Percentiles rank a stretch among this genome's conserved stretches.
Evolutionary conservation across 208 protist genomes (phyloP).

Genomic region (Acanthamoeba pearcei): DNA sequence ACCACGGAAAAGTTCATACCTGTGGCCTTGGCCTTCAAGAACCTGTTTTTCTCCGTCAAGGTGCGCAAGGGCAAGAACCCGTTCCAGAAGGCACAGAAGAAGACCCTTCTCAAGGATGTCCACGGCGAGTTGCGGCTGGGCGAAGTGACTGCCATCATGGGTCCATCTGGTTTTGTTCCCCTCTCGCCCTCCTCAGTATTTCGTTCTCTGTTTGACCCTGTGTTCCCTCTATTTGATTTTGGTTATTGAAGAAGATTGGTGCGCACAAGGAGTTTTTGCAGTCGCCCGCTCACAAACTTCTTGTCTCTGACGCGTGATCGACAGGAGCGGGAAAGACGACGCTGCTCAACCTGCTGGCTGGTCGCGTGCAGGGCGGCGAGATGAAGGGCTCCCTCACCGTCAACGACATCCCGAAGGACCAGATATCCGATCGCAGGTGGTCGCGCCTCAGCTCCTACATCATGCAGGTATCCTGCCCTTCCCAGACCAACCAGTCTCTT

Average conservation of each 20-base stretch:
- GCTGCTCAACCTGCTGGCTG: conserved; percentile 66
- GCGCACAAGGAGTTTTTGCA: no score
- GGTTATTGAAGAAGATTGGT: no score
- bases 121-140: conserved; percentile 46
- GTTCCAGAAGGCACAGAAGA: conserved; percentile 36
- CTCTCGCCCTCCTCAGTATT: no score
- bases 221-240: no score
- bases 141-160: conserved; percentile 73
- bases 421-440: not conserved
- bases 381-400: conserved; percentile 30
- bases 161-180: conserved; percentile 48
- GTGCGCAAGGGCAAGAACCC: conserved; percentile 67
- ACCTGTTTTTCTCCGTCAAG: conserved; percentile 74
- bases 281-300: no score
- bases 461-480: conserved; percentile 48
- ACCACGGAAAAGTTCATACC: no score
- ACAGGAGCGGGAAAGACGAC: conserved; percentile 73
- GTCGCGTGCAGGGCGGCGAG: conserved; percentile 65
- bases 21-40: conserved; percentile 49
- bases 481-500: no score
- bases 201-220: no score
- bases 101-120: conserved; percentile 67
- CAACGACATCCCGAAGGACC: conserved; percentile 57
- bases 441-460: conserved; percentile 63
- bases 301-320: no score